Conservation (phyloP, 2,329 filamentous ascomycete species). For the Colletotrichum chrysophilum region DNA sequence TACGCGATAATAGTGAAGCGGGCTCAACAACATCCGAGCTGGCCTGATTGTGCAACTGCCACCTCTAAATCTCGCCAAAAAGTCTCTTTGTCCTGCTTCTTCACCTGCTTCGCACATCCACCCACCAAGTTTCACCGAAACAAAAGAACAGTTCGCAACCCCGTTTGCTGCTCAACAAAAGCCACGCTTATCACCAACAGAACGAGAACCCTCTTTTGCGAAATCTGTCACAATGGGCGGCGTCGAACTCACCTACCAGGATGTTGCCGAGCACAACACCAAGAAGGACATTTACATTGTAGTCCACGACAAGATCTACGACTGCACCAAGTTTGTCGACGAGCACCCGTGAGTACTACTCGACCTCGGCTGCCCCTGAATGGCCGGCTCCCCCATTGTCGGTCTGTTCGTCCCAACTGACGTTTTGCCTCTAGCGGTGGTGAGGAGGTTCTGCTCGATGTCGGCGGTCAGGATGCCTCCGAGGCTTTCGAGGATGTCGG, state of each 20-base stretch:
- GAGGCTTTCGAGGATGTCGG: constrained; percentile 99
- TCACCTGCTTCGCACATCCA: background rate
- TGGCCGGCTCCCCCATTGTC: background rate
- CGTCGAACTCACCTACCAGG: constrained; percentile 73
- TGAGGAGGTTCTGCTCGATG: constrained; percentile 97
- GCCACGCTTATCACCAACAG: constrained; percentile 10
- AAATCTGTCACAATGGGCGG: constrained; percentile 26
- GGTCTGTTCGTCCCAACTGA: background rate
- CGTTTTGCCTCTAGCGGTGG: constrained; percentile 71
- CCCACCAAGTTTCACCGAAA: background rate
- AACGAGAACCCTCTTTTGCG: background rate
- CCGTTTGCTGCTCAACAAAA: background rate
- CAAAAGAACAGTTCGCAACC: background rate
- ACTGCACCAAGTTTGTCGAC: constrained; percentile 86
- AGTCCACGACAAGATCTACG: constrained; percentile 97
- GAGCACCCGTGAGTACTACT: constrained; percentile 80
- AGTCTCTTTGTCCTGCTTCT: background rate
- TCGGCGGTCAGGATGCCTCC: constrained; percentile 93
- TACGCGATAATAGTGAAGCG: constrained; percentile 6
- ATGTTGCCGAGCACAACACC: constrained; percentile 84
- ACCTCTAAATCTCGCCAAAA: constrained; percentile 1
- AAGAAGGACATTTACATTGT: constrained; percentile 95
- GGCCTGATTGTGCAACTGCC: constrained; percentile 1
- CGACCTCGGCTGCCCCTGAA: background rate
- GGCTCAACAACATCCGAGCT: constrained; percentile 22